Conservation (phyloP, 306 rosid species). For the Prunus padus region DNA sequence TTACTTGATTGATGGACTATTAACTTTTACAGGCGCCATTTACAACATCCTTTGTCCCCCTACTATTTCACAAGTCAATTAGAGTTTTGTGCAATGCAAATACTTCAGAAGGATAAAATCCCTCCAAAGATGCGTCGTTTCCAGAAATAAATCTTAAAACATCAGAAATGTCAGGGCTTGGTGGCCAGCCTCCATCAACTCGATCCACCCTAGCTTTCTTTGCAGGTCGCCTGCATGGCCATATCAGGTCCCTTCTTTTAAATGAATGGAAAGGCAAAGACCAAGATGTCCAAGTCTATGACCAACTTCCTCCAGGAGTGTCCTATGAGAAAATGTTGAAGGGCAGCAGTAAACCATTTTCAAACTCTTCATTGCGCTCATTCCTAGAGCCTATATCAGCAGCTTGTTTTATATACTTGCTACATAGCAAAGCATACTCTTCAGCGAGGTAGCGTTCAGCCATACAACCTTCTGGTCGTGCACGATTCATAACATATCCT, state of each 20-base stretch:
- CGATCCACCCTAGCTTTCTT: conserved; percentile 59
- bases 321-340: conserved; percentile 46
- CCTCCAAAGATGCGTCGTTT: conserved; percentile 51
- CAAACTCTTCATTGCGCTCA: no score
- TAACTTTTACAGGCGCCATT: conserved; percentile 36
- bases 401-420: not conserved
- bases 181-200: conserved; percentile 39
- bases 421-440: not conserved
- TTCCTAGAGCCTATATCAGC: not conserved
- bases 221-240: conserved; percentile 55
- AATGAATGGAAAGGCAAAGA: conserved; percentile 52
- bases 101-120: conserved; percentile 60
- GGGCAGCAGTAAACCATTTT: conserved; percentile 30
- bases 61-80: conserved; percentile 45
- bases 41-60: conserved; percentile 40
- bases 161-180: conserved; percentile 32
- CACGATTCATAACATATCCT: not conserved
- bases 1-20: no score
- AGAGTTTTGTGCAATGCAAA: conserved; percentile 70
- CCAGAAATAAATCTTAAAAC: conserved; percentile 48
- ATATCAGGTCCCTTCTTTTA: conserved; percentile 45
- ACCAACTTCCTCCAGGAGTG: conserved; percentile 33
- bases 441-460: not conserved
- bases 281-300: conserved; percentile 53
- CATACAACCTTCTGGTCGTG: not conserved